Percentiles rank a stretch among this genome's conserved stretches.
These are phyloP conservation scores for Metarhizium rileyi DNA, from an alignment of 2,329 filamentous ascomycete species.

Conservation along the genomic window DNA sequence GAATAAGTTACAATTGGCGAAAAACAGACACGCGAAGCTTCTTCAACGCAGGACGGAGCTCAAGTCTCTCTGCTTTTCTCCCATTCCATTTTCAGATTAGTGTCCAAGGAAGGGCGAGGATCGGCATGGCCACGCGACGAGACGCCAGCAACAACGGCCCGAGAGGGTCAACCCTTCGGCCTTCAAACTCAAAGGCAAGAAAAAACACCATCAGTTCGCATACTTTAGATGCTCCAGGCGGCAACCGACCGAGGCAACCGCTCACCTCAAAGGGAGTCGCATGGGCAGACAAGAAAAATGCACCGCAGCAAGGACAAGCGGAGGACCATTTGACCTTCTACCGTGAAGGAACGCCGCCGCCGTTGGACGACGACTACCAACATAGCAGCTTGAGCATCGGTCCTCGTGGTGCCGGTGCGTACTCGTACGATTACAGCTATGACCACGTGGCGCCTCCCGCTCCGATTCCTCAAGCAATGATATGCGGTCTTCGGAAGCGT, in stretches of 20 bases:
- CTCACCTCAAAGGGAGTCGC: not conserved
- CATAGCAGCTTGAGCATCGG: not conserved
- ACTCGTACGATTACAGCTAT: conserved; percentile 16
- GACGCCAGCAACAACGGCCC: not conserved
- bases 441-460: conserved; percentile 14
- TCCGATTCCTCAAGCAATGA: conserved; percentile 13
- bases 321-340: conserved; percentile 27
- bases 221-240: not conserved
- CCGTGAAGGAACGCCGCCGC: conserved; percentile 29
- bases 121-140: conserved; percentile 1
- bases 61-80: not conserved
- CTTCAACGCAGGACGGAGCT: not conserved
- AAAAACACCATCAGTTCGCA: not conserved
- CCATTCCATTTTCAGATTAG: not conserved
- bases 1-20: not conserved
- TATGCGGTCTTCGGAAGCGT: conserved; percentile 18
- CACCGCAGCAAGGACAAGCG: not conserved
- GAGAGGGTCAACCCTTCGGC: not conserved
- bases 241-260: not conserved
- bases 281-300: conserved; percentile 3
- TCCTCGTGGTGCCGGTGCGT: conserved; percentile 9
- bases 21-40: not conserved
- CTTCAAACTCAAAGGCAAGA: not conserved
- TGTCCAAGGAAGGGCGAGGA: not conserved
- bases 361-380: conserved; percentile 9